phyloP scores from a whole-genome alignment of 2,329 filamentous ascomycete genomes.

The Nothophaeocryptopus gaeumannii region DNA sequence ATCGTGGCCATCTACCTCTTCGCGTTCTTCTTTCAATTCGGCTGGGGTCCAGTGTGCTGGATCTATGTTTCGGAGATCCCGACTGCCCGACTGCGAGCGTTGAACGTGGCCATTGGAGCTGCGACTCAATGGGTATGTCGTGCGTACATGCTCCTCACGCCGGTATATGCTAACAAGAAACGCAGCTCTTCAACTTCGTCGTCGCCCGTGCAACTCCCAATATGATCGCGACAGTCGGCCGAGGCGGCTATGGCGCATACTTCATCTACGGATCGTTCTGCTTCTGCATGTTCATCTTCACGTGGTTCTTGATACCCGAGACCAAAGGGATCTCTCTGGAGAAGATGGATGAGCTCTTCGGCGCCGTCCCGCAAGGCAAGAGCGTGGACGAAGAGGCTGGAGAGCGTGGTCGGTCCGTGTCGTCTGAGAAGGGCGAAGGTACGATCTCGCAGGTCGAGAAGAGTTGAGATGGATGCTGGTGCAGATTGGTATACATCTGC shows the following conservation, averaged over 20 bases:
- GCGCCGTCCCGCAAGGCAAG: slow-evolving; percentile 38
- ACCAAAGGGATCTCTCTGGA: slow-evolving; percentile 54
- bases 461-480: neutral
- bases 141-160: too few species aligned
- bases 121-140: slow-evolving; percentile 55
- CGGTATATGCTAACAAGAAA: slow-evolving; percentile 2
- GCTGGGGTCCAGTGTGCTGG: slow-evolving; percentile 70
- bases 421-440: neutral
- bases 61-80: slow-evolving; percentile 68
- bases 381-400: slow-evolving; percentile 6
- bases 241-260: slow-evolving; percentile 46
- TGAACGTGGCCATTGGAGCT: slow-evolving; percentile 67
- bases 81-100: slow-evolving; percentile 61
- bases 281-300: slow-evolving; percentile 63
- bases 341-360: slow-evolving; percentile 33
- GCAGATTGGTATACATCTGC: neutral
- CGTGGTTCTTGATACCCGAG: slow-evolving; percentile 58
- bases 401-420: neutral
- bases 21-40: slow-evolving; percentile 63
- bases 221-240: slow-evolving; percentile 60
- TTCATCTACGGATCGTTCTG: slow-evolving; percentile 55
- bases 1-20: slow-evolving; percentile 71
- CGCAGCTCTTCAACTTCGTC: slow-evolving; percentile 64
- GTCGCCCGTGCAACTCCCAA: slow-evolving; percentile 65
- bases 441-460: slow-evolving; percentile 2